These are phyloP conservation scores for Cryphonectria radicalis DNA, from an alignment of 2,329 filamentous ascomycete genomes.

Conservation along the genomic window DNA sequence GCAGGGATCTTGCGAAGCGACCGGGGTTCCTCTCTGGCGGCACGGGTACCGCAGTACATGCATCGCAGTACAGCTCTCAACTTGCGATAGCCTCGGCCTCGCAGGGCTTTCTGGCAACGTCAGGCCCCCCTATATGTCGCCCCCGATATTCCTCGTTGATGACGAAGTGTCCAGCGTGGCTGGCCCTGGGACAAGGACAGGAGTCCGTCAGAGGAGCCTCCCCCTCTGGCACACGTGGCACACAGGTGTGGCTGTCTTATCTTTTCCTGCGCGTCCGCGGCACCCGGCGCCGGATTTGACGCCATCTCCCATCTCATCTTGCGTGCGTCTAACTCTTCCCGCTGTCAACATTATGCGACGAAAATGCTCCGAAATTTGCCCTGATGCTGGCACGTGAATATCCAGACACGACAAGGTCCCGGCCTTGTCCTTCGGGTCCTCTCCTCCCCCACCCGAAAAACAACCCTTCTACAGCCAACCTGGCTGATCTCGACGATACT, in stretches of 20 bases:
- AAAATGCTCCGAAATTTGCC: conserved; percentile 20
- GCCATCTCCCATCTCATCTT: conserved; percentile 21
- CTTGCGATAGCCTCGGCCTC: conserved; percentile 1
- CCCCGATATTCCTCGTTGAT: not conserved
- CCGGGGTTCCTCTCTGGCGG: not conserved
- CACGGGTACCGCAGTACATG: not conserved
- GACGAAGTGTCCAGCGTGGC: not conserved
- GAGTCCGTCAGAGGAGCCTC: not conserved
- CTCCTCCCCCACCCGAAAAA: not conserved
- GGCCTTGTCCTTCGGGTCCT: not conserved
- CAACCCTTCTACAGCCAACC: not conserved
- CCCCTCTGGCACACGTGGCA: conserved; percentile 17
- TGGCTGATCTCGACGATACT: not conserved
- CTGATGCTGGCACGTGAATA: conserved; percentile 18
- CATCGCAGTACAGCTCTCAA: not conserved
- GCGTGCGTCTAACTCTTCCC: conserved; percentile 20
- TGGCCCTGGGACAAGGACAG: not conserved
- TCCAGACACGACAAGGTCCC: not conserved
- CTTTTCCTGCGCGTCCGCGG: conserved; percentile 20
- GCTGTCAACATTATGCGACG: conserved; percentile 27
- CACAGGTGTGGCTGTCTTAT: conserved; percentile 18
- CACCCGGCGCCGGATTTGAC: conserved; percentile 17
- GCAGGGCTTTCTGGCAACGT: not conserved
- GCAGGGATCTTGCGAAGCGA: conserved; percentile 9
- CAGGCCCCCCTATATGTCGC: not conserved